Conservation (phyloP, 345 rosid species). For the Hibiscus mutabilis region DNA sequence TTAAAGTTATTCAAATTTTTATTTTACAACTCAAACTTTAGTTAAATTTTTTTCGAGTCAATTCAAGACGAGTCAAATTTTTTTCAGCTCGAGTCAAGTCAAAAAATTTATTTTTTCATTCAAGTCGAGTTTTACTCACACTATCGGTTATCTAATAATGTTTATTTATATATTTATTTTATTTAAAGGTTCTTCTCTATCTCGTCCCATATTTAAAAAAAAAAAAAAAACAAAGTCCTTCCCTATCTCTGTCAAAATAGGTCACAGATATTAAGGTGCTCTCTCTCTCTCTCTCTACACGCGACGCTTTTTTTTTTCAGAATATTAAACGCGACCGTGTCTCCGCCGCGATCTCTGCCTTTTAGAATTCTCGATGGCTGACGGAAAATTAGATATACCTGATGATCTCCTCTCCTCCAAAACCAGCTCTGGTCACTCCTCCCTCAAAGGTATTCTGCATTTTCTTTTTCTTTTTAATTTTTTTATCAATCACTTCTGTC, state of each 20-base stretch:
- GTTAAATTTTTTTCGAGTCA: no score
- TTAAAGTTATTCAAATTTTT: no score
- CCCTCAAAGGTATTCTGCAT: constrained; percentile 17
- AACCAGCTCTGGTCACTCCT: constrained; percentile 7
- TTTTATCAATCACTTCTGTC: neutral
- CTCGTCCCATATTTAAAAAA: neutral
- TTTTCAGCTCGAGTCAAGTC: no score
- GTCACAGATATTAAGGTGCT: neutral
- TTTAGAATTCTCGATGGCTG: constrained; percentile 17
- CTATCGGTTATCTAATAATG: neutral
- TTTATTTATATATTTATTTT: neutral
- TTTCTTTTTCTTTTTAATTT: neutral
- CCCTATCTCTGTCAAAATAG: constrained; percentile 2
- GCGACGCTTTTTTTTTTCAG: neutral
- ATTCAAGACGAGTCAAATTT: no score
- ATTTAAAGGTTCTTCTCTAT: neutral
- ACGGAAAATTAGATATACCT: constrained; percentile 20
- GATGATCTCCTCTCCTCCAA: constrained; percentile 23
- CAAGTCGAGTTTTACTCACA: no score
- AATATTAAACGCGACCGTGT: neutral
- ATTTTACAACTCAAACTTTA: no score
- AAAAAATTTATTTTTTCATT: no score
- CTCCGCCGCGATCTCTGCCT: constrained; percentile 1
- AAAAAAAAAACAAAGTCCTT: neutral
- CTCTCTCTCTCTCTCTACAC: neutral